Evolutionary conservation across 2,329 filamentous ascomycete species (phyloP), one percentile per base, ranked within the genome.

Genomic region (Apiospora aurea): DNA sequence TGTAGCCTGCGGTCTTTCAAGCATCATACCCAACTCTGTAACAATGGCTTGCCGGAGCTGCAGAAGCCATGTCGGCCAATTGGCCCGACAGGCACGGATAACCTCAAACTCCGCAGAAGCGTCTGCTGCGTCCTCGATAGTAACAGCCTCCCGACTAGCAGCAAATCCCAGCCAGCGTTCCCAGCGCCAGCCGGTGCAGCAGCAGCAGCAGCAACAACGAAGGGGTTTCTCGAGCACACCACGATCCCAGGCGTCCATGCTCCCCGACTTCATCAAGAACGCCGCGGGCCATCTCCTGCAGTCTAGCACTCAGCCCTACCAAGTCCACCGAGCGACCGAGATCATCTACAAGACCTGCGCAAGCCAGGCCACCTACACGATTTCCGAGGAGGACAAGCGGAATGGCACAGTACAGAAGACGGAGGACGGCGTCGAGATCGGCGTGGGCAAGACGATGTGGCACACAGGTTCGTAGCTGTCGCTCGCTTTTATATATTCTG

Each of bases 371-470:
- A 89, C 91, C 74, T 98, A 98, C 82, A 89, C 85, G 70, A 94
- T 97, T 71, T 89, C 92, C 1, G 87, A 92, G 75, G 86, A 90
- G 70, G 85, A 89, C 69, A 86, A 92, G 75, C 92, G 92, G 76
- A 89, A 90, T 4, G 90, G 88, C 0, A 87, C 89, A 67, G 88
- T 96, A 70, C 89, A 90, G 41, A 92, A 91, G 81, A 93, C 93
- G 2, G 90, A 89, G 70, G 91, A 92, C 44, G 95, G 94, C 11
- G 93, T 97, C 81, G 94, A 98, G 81, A 81, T 98, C 68, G 95
- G 96, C 21, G 85, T 89, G 34, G 92, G 92, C 4, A 86, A 87
- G 34, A 91, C 92, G 16, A 92, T 91, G 86, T 98, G 96, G 96
- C 94, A 97, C 81, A 86, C 91, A 78, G 90, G 94, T 96, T 69